Evolutionary conservation across 306 rosid species (phyloP), one percentile per base, ranked within the genome.

Genomic region (Psophocarpus tetragonolobus): DNA sequence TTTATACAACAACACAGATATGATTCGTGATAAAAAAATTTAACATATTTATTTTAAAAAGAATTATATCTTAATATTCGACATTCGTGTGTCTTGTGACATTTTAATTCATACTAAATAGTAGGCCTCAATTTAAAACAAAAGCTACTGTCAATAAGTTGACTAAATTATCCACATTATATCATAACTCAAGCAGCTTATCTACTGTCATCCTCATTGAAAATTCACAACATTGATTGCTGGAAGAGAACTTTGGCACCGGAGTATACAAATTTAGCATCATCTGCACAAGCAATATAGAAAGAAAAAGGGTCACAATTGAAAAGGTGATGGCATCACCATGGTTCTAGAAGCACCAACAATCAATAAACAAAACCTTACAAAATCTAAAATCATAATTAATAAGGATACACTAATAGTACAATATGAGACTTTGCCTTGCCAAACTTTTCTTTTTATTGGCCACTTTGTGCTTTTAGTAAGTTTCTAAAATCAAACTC

Each of bases 171-270:
- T n/a, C n/a, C n/a, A n/a, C n/a, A n/a, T 10, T 65, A 24, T 3
- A 9, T 71, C 56, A 36, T 33, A 26, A 38, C 23, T 63, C 68
- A 53, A 38, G 41, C 44, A 33, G 11, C 51, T 41, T 41, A 76
- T 63, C 67, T 17, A 65, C 24, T 32, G 5, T 30, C 73, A 65
- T 57, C 60, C 53, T 51, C 53, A 62, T 61, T 68, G 81, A 60
- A 75, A 68, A 68, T 62, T 77, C 67, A 86, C 72, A 86, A 26
- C 89, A 72, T 60, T 30, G 87, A 86, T 21, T 66, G 87, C 67
- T 80, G 89, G 44, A 80, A 83, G 61, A 83, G 75, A 64, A 83
- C 75, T 72, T 80, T 86, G 63, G 81, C 87, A 67, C 44, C 56
- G 30, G 81, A 80, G 61, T 76, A 83, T 29, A 73, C 81, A 50